Percentiles rank a stretch among this genome's conserved stretches.
phyloP scores from a whole-genome alignment of 2,329 filamentous ascomycete species.

The Fusarium mexicanum region DNA sequence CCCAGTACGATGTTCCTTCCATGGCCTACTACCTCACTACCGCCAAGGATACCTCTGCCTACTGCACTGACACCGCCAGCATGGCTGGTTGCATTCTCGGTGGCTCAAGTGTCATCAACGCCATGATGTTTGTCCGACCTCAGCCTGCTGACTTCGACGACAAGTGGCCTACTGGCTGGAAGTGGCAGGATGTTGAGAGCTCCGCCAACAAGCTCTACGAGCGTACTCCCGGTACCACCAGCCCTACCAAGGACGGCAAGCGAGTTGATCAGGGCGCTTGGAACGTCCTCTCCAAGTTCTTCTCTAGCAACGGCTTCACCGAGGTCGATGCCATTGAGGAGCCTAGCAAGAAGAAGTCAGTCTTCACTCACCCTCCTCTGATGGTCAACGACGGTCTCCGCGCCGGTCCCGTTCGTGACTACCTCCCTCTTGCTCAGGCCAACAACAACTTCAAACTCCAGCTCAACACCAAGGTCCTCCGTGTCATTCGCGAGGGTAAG shows the following conservation, averaged over 20 bases:
- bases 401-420: conserved; percentile 76
- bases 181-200: conserved; percentile 61
- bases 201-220: conserved; percentile 71
- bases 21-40: conserved; percentile 77
- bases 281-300: conserved; percentile 67
- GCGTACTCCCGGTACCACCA: conserved; percentile 75
- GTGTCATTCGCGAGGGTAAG: conserved; percentile 70
- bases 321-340: conserved; percentile 68
- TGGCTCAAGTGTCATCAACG: conserved; percentile 73
- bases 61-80: conserved; percentile 71
- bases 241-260: conserved; percentile 72
- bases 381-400: conserved; percentile 70
- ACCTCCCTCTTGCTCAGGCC: conserved; percentile 69
- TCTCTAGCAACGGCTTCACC: conserved; percentile 69
- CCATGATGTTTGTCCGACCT: conserved; percentile 75
- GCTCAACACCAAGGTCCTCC: conserved; percentile 72
- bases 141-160: conserved; percentile 74
- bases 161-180: conserved; percentile 79
- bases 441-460: conserved; percentile 74
- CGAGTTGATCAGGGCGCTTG: conserved; percentile 75
- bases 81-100: conserved; percentile 79
- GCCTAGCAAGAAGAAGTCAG: conserved; percentile 71
- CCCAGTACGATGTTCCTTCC: conserved; percentile 76
- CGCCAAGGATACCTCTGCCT: conserved; percentile 70
- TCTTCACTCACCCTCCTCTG: conserved; percentile 68